Conservation (phyloP, 2,329 filamentous ascomycete genomes). For the Annulohypoxylon truncatum region DNA sequence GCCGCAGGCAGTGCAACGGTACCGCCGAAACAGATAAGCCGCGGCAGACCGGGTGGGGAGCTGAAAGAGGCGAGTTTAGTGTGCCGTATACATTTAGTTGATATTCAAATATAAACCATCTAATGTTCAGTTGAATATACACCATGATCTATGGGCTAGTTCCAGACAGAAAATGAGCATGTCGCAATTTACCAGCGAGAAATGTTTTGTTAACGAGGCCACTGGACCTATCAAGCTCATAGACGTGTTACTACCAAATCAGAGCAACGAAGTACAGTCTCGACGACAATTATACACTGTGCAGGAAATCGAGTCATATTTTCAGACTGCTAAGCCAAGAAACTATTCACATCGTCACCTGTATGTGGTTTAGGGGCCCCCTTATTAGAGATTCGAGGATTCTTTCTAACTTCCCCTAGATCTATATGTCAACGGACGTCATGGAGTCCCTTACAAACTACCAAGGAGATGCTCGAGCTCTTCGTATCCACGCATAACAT, state of each 20-base stretch:
- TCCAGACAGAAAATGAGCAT: not conserved
- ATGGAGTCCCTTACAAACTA: slow-evolving; percentile 46
- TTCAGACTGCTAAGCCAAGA: slow-evolving; percentile 17
- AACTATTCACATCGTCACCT: slow-evolving; percentile 41
- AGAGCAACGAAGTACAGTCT: slow-evolving; percentile 1
- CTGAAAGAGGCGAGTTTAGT: not conserved
- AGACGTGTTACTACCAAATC: slow-evolving; percentile 28
- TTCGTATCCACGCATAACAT: slow-evolving; percentile 43
- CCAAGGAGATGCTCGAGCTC: slow-evolving; percentile 41
- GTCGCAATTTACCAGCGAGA: slow-evolving; percentile 7
- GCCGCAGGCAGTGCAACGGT: slow-evolving; percentile 8
- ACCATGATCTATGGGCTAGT: not conserved
- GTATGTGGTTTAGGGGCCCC: slow-evolving; percentile 19
- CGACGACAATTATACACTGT: slow-evolving; percentile 22
- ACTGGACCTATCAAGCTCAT: slow-evolving; percentile 40
- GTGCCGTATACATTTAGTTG: not conserved
- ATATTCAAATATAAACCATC: not conserved
- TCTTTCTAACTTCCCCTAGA: slow-evolving; percentile 27
- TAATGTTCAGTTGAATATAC: not conserved
- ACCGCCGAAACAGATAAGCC: not conserved
- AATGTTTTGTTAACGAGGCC: slow-evolving; percentile 42
- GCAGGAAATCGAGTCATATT: slow-evolving; percentile 31
- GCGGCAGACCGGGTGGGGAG: not conserved
- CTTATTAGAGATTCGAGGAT: not conserved
- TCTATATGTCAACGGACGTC: slow-evolving; percentile 49